Evolutionary conservation across 768 basidiomycete species (phyloP), one percentile per base, ranked within the genome.

Genomic region (Cystoderma amianthinum): DNA sequence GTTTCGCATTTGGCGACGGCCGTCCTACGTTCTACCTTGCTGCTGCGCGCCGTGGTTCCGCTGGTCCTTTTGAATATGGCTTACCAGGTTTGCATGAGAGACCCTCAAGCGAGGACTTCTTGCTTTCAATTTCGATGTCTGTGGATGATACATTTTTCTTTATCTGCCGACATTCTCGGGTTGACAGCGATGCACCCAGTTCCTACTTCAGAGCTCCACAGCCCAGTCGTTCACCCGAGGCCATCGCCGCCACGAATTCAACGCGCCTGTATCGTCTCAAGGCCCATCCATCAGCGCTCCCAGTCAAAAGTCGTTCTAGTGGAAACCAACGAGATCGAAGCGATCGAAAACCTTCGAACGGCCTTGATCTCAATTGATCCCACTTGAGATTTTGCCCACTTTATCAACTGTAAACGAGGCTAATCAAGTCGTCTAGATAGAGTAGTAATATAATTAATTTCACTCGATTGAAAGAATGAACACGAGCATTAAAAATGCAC

Each of bases 61-160:
- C 49, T 2, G 87, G 90, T 56, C 87, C 87, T 0, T 90, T 90
- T 56, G 84, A 83, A 32, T 89, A 80, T 44, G 82, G 67, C 1
- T 50, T 77, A 11, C 70, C 74, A 16, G 76, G 74, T 41, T 55
- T 76, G 19, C 62, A 55, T 12, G 74, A 77, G 44, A 59, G 79
- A 5, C 81, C 81, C 0, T 69, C 69, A 0, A 80, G 78, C 0
- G 78, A 81, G 46, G 72, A 82, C 32, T 65, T 80, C 46, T 75
- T 76, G 20, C 62, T 72, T 22, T 63, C 73, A 0, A 69, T 74
- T 44, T 72, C 78, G 1, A 71, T 75, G 63, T 69, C 69, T 1
- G 67, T 85, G 5, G 85, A 87, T 28, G 85, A 88, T 44, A 87
- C 85, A 0, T 88, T 89, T 57, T 76, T 76, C 0, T 88, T 83